Evolutionary conservation across 331 rosid species (phyloP), one percentile per base, ranked within the genome.

Genomic region (Quercus phellos): DNA sequence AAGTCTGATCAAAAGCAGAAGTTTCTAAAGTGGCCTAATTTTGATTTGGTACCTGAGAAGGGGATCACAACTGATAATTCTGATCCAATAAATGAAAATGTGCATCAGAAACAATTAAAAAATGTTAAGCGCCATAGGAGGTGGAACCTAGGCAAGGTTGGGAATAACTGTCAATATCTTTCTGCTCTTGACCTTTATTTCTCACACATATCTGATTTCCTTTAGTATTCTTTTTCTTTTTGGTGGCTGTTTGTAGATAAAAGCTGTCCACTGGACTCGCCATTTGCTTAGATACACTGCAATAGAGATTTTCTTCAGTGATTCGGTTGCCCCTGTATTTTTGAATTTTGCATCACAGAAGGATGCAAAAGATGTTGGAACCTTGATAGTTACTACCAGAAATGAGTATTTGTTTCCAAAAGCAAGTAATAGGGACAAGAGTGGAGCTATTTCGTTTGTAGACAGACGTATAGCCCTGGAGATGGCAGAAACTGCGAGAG

Each of bases 281-380:
- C 89, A 94, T 89, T 86, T 94, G 91, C 94, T 94, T 73, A 87
- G 98, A 84, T 92, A 91, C 83, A 89, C 94, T 34, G 99, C 99
- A 21, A 88, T 94, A 76, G 99, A 94, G 88, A 85, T 92, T 79
- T 92, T 92, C 92, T 94, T 92, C 87, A 81, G 88, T n/a, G 89
- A 91, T 88, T 92, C 99, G 74, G 90, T 90, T 79, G 82, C 99
- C 76, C 98, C 99, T 5, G 80, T 92, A 60, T 94, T 94, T 88
- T 86, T 94, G n/a, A 94, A 92, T 84, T 94, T 94, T 53, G 87
- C 89, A 68, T 87, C 99, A 29, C 89, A 75, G 80, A 94, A 92
- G 84, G 97, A 69, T 78, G 99, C 99, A 63, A 94, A 94, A 92
- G 97, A 92, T 77, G 84, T 91, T 78, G 99, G 99, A 58, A 87